Evolutionary conservation across 2,329 filamentous ascomycete species (phyloP).

Genomic region (Apiospora hydei): DNA sequence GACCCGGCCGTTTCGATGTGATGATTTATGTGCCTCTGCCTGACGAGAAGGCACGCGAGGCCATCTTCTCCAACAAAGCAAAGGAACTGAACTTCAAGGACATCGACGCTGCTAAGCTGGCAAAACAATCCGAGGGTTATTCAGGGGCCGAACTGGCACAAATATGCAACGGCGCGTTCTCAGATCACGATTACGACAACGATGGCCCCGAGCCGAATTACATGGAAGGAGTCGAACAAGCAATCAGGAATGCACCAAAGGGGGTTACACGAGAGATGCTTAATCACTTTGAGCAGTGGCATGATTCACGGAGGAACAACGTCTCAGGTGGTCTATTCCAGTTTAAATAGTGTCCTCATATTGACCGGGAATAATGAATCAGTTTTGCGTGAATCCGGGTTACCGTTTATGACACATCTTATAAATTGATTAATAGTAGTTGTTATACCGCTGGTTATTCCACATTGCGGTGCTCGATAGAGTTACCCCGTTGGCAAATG

Average conservation of each 20-base stretch:
- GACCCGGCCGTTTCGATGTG: conserved; percentile 85
- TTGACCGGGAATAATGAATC: neutral
- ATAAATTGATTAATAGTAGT: too few relatives aligned
- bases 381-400: neutral
- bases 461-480: too few relatives aligned
- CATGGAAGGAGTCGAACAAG: conserved; percentile 42
- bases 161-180: conserved; percentile 56
- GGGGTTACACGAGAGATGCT: conserved; percentile 48
- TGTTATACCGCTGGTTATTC: too few relatives aligned
- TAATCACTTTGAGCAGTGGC: conserved; percentile 46
- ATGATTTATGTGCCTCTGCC: conserved; percentile 88
- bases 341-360: neutral
- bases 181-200: conserved; percentile 39
- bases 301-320: conserved; percentile 9
- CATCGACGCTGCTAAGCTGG: conserved; percentile 71
- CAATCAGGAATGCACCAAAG: conserved; percentile 43
- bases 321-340: neutral
- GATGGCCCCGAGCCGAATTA: neutral
- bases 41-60: conserved; percentile 72
- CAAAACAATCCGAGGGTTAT: conserved; percentile 73
- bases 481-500: too few relatives aligned
- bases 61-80: conserved; percentile 77
- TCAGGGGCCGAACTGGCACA: conserved; percentile 82
- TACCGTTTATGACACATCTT: neutral
- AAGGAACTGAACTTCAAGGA: conserved; percentile 67